phyloP scores from a whole-genome alignment of 768 basidiomycete species.

The Auricularia cornea region DNA sequence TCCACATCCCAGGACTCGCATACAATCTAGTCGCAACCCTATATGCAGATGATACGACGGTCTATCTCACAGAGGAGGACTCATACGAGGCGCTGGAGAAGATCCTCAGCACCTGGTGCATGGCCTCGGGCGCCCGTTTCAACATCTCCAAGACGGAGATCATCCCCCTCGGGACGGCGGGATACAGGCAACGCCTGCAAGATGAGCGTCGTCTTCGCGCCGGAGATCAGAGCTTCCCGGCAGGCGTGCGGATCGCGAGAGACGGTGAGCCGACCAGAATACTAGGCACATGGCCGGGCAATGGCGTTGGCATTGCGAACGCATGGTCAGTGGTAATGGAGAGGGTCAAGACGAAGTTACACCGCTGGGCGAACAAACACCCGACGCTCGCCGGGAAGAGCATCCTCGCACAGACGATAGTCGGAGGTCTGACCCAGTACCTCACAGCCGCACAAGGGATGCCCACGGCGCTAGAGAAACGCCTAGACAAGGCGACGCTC shows the following conservation, averaged over 20 bases:
- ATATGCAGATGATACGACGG: conserved; percentile 36
- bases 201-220: background rate
- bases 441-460: conserved; percentile 28
- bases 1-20: conserved; percentile 8
- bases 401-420: conserved; percentile 19
- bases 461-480: conserved; percentile 19
- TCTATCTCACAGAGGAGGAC: conserved; percentile 25
- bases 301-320: conserved; percentile 11
- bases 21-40: conserved; percentile 23
- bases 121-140: conserved; percentile 33
- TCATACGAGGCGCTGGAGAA: conserved; percentile 14
- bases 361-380: conserved; percentile 19
- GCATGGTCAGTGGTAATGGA: conserved; percentile 23
- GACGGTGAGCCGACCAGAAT: conserved; percentile 23
- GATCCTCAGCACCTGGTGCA: conserved; percentile 32
- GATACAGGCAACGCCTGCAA: conserved; percentile 11
- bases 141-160: conserved; percentile 34
- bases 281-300: conserved; percentile 28
- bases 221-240: conserved; percentile 6
- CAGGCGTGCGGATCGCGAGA: conserved; percentile 16
- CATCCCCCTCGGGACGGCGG: conserved; percentile 23
- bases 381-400: conserved; percentile 23
- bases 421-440: conserved; percentile 29
- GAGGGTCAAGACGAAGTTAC: conserved; percentile 16
- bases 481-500: conserved; percentile 13